Base-by-base conservation (phyloP, 1,284 basidiomycete genomes). In the Apiotrichum sp. region DNA sequence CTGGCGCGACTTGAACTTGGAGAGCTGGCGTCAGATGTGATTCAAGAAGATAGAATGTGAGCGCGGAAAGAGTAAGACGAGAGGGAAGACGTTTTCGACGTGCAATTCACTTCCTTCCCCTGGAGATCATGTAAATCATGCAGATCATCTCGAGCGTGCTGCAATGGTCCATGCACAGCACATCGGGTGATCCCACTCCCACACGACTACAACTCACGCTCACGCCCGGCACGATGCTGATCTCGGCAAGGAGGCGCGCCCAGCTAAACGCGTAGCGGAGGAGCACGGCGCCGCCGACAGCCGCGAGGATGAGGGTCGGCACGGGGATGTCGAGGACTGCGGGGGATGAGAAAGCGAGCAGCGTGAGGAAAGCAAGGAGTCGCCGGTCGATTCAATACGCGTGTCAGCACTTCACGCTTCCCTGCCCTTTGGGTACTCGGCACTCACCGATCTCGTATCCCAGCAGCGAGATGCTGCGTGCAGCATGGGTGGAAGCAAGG, bases 221-320 rank as follows among this genome's bases (percentile, higher is more conserved):
- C 58, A 76, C 82, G 4, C 89, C 89, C 2, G 84, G 80, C 3
- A 89, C 73, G 29, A 90, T 52, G 62, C 88, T 67, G 32, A 90
- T 65, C 48, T 91, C 85, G 2, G 80, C 78, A 35, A 82, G 64
- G 2, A 85, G 82, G 66, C 84, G 83, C 64, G 84, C 73, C 33
- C 82, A 66, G 54, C 84, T 78, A 52, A 81, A 80, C 1, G 78
- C 77, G 31, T 70, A 64, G 41, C 63, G 57, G 34, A 66, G 50
- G 16, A 85, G 69, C 9, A 81, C 82, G 50, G 86, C 68, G 3
- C 74, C 75, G 4, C 84, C 84, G 35, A 84, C 57, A 7, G 72
- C 68, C 10, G 82, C 71, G 33, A 85, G 68, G 41, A 75, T 57
- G 55, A 76, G 57, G 1, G 73, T 70, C 35, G 66, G 65, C 38